These are phyloP conservation scores for Eucalyptus viminalis DNA, from an alignment of 345 rosid species.

Conservation along the genomic window DNA sequence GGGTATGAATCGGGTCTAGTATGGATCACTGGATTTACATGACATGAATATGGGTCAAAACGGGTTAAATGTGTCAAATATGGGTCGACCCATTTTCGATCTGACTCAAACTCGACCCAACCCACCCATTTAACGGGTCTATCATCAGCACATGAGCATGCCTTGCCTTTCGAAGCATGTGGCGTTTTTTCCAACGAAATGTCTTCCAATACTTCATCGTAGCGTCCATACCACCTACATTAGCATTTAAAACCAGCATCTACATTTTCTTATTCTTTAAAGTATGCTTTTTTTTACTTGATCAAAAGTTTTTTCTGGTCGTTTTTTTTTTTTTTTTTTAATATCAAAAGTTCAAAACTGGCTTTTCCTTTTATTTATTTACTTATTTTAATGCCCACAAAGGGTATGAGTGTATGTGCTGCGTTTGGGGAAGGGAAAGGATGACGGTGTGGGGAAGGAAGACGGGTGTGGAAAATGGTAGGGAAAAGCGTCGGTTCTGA, in stretches of 20 bases:
- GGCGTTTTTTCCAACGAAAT: background rate
- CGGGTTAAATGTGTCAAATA: no score
- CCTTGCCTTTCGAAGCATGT: background rate
- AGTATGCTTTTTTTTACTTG: background rate
- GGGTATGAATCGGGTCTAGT: rapidly evolving
- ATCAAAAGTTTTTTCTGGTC: background rate
- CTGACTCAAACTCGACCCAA: rapidly evolving
- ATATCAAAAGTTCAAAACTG: background rate
- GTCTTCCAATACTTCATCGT: background rate
- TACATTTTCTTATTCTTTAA: background rate
- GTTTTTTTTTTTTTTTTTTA: background rate
- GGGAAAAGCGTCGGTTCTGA: background rate
- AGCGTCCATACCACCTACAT: background rate
- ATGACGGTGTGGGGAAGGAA: background rate
- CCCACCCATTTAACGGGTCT: no score
- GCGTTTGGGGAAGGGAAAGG: background rate
- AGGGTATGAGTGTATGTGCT: background rate
- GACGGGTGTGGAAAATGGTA: background rate
- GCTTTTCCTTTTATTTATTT: background rate
- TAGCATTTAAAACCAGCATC: background rate
- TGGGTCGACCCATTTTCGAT: rapidly evolving
- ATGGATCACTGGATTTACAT: no score
- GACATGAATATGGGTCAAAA: no score
- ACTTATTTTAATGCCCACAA: background rate
- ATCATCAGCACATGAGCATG: background rate